Base-by-base conservation (phyloP, 495 filamentous ascomycete species). In the Podospora bellae-mahoneyi region DNA sequence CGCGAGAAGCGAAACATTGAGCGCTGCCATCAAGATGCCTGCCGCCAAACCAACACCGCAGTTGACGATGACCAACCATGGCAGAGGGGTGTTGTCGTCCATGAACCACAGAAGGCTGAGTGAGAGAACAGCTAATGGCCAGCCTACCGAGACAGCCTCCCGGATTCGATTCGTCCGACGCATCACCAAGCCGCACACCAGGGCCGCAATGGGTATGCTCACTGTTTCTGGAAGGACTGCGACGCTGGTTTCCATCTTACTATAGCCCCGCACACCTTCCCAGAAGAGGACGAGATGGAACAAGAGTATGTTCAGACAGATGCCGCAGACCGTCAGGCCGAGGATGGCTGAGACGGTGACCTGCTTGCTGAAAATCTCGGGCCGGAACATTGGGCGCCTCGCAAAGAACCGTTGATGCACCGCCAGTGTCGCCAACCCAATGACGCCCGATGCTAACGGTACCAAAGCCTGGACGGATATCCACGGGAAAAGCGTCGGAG, bases 271-370 rank as follows among this genome's bases (percentile, higher is more conserved):
- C 34, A 90, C 84, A 7, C 85, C 87, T 71, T 89, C 83, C 68
- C 87, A 90, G 76, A 90, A 93, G 1, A 93, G 76, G 0, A 89
- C 84, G 28, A 90, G 74, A 62, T 89, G 91, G 70, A 92, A 91
- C 2, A 93, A 75, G 0, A 88, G 75, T 75, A 74, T 71, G 68
- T 71, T 72, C 13, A 74, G 23, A 44, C 68, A 69, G n/a, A 72
- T 26, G 4, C 72, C 88, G 73, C 84, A 89, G 72, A 83, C 80
- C 67, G 79, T 78, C 3, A 82, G 84, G 4, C 75, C 83, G 15
- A 85, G 27, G 61, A 80, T 77, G 58, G 71, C 73, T 56, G 69
- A 74, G 2, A 71, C 39, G 6, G 79, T 73, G 18, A 78, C 89
- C 69, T 80, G 74, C 55, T 74, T 76, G 59, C 63, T 65, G 74